phyloP scores from a whole-genome alignment of 148 eudicot genomes.

The Persicaria maculosa region DNA sequence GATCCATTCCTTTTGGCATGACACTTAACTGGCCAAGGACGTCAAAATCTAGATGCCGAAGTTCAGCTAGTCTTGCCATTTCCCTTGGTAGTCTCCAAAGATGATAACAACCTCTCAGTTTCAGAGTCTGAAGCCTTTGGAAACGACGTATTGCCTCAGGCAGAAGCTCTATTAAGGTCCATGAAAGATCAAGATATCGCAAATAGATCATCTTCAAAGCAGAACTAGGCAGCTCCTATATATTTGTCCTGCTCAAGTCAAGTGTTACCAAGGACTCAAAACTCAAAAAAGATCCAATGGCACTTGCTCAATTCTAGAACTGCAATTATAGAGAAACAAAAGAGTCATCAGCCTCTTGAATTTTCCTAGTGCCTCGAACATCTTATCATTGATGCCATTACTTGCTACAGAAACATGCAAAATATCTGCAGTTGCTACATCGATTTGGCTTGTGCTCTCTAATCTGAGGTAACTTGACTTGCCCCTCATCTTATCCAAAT shows the following conservation, averaged over 20 bases:
- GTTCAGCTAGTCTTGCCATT: background rate
- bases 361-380: background rate
- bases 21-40: background rate
- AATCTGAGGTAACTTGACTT: background rate
- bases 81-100: background rate
- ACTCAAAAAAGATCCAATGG: background rate
- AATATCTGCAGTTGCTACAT: background rate
- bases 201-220: background rate
- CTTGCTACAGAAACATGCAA: background rate
- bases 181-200: background rate
- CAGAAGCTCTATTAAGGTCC: background rate
- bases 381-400: background rate
- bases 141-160: background rate
- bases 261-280: background rate
- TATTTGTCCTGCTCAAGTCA: background rate
- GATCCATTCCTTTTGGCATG: background rate
- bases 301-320: background rate
- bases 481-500: background rate
- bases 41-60: slow-evolving; percentile 1
- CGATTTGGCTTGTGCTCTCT: background rate
- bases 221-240: slow-evolving; percentile 2
- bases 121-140: background rate
- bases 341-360: background rate
- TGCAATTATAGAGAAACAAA: background rate
- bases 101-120: background rate